A percentile compares a stretch with the other conserved stretches of the same genome.
Conservation (phyloP, 2,329 filamentous ascomycete genomes). For the Nigrospora osmanthi region DNA sequence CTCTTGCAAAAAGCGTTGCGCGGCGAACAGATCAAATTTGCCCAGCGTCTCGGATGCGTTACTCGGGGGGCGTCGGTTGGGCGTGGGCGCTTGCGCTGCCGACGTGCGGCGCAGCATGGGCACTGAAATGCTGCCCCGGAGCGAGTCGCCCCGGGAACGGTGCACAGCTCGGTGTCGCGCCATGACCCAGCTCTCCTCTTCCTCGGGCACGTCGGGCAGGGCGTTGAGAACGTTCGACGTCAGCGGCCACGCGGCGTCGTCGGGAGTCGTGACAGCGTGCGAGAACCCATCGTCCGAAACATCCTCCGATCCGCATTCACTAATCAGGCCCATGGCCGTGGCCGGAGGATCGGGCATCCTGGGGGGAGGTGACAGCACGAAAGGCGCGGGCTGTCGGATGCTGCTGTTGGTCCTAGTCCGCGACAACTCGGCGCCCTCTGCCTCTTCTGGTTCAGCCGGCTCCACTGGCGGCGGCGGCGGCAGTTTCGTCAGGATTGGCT, state of each 20-base stretch:
- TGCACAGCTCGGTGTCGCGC: constrained; percentile 30
- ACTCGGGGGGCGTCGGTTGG: constrained; percentile 28
- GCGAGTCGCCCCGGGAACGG: constrained; percentile 39
- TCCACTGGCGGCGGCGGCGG: too few relatives aligned
- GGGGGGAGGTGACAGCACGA: constrained; percentile 7
- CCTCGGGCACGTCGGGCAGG: constrained; percentile 54
- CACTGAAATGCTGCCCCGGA: constrained; percentile 47
- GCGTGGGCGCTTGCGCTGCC: constrained; percentile 18
- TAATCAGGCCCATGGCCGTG: constrained; percentile 7
- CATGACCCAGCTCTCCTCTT: constrained; percentile 43
- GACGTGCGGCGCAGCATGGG: constrained; percentile 42
- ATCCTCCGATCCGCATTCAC: background rate
- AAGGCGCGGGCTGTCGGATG: constrained; percentile 6
- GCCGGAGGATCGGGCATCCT: constrained; percentile 16
- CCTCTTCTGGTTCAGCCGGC: background rate
- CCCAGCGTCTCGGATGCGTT: constrained; percentile 46
- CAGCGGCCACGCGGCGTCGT: constrained; percentile 37
- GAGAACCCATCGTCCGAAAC: constrained; percentile 4
- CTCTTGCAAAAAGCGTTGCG: constrained; percentile 23
- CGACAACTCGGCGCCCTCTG: background rate
- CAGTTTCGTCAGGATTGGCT: too few relatives aligned
- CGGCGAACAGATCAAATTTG: constrained; percentile 28
- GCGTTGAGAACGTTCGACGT: constrained; percentile 27
- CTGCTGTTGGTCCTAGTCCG: constrained; percentile 1
- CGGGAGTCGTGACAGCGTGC: constrained; percentile 34